Evolutionary conservation across 2,329 filamentous ascomycete genomes (phyloP).

Genomic region (Beauveria australis): DNA sequence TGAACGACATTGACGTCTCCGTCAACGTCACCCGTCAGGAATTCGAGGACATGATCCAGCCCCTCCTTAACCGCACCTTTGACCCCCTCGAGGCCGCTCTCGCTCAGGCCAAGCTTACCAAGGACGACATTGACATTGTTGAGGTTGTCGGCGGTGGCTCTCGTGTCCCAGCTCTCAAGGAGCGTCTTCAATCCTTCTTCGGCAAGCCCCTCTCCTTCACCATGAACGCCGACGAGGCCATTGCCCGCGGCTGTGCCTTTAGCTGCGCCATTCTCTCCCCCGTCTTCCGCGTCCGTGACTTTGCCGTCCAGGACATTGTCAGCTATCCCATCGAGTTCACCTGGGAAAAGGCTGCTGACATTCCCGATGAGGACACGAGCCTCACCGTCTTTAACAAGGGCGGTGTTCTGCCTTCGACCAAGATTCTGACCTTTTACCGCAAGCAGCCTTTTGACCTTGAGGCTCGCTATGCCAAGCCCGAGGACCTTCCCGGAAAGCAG

Average conservation of each 20-base stretch:
- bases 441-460: conserved; percentile 97
- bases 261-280: conserved; percentile 96
- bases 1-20: conserved; percentile 93
- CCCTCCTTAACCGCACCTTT: conserved; percentile 66
- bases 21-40: conserved; percentile 89
- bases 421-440: conserved; percentile 98
- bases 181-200: conserved; percentile 83
- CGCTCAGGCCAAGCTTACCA: conserved; percentile 82
- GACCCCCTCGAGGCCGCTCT: conserved; percentile 82
- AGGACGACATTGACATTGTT: conserved; percentile 85
- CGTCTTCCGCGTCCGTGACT: conserved; percentile 97
- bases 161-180: conserved; percentile 88
- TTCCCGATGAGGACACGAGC: conserved; percentile 96
- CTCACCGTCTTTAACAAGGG: conserved; percentile 96
- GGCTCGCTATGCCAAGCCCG: conserved; percentile 84
- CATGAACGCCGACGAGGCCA: conserved; percentile 94
- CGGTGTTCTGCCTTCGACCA: conserved; percentile 94
- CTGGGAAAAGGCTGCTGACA: conserved; percentile 98
- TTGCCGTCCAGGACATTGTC: conserved; percentile 93
- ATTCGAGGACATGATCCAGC: conserved; percentile 82
- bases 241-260: conserved; percentile 92
- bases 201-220: conserved; percentile 90
- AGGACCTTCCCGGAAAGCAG: conserved; percentile 77
- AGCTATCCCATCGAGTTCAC: conserved; percentile 97
- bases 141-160: conserved; percentile 94